Base-by-base conservation (phyloP, 495 filamentous ascomycete species). In the Xylaria intraflava region DNA sequence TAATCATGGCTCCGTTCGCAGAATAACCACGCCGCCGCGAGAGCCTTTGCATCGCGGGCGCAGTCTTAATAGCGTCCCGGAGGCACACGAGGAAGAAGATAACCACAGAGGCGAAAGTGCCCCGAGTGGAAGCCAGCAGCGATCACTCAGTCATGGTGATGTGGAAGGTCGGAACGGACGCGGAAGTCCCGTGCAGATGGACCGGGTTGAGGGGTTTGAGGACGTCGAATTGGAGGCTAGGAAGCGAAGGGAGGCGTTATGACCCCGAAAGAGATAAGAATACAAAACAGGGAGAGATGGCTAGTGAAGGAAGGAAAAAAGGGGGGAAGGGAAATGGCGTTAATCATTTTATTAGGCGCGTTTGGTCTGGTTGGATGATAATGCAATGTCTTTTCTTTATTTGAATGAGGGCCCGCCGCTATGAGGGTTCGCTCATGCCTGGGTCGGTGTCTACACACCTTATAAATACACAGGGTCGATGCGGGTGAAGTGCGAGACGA, bases 31-130 rank as follows among this genome's bases (percentile, higher is more conserved):
- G 14, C 55, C 60, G n/a, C 36, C 62, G 8, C 56, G 56, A 6
- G 48, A 58, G 31, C 31, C 51, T 4, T 10, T 63, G 49, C 39
- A 33, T 19, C 46, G 57, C 49, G 60, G 57, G 17, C 60, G 61
- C 26, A 63, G 60, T 22, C 49, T 65, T 14, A 61, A 60, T n/a
- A 61, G 60, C 46, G 60, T 65, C 14, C 62, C 62, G 10, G 62
- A 65, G 44, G 52, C 55, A 2, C 62, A 48, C 14, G 61, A 65
- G 38, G 61, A 64, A 16, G 62, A 65, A 20, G 62, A 60, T 3
- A 40, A 23, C 27, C 11, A n/a, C 24, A 35, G 22, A 1, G 12
- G 35, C 46, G 14, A 39, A 46, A 24, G 19, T n/a, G 22, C 1
- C 31, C 26, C 24, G 3, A 36, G 26, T 19, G 51, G 46, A 19